Evolutionary conservation across 129 eudicot species (phyloP).

Genomic region (Helichrysum umbraculigerum): DNA sequence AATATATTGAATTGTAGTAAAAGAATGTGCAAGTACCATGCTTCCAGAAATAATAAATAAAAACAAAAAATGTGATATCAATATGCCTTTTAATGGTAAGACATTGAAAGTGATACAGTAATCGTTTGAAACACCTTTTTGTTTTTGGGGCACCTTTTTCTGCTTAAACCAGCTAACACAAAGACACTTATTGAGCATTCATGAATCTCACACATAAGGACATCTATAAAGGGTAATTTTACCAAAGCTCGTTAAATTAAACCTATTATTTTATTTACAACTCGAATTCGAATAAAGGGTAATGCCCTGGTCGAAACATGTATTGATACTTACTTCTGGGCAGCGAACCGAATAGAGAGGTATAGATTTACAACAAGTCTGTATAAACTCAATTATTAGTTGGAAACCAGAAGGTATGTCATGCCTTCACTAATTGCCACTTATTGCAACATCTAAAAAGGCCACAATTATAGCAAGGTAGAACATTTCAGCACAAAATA

Average conservation of each 20-base stretch:
- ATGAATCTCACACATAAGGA: conserved; percentile 9
- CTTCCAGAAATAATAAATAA: not conserved
- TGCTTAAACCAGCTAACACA: conserved; percentile 16
- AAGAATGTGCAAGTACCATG: not conserved
- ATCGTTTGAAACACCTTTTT: conserved; percentile 9
- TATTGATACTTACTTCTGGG: not conserved
- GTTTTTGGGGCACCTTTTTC: conserved; percentile 15
- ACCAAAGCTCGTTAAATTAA: not conserved
- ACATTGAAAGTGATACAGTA: conserved; percentile 21
- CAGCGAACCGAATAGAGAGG: no score
- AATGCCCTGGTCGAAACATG: not conserved
- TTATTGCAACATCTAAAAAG: no score
- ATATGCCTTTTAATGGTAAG: conserved; percentile 8
- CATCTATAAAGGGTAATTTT: conserved; percentile 4
- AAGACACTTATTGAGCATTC: conserved; percentile 16
- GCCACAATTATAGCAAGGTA: no score
- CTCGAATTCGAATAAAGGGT: not conserved
- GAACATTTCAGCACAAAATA: no score
- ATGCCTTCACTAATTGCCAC: no score
- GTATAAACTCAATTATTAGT: not conserved
- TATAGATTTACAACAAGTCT: not conserved
- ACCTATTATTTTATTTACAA: not conserved
- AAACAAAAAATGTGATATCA: not conserved
- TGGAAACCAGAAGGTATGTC: not conserved
- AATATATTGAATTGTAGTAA: no score